Evolutionary conservation across 805 yeast species (phyloP), one percentile per base, ranked within the genome.

Genomic region (Candida montana): DNA sequence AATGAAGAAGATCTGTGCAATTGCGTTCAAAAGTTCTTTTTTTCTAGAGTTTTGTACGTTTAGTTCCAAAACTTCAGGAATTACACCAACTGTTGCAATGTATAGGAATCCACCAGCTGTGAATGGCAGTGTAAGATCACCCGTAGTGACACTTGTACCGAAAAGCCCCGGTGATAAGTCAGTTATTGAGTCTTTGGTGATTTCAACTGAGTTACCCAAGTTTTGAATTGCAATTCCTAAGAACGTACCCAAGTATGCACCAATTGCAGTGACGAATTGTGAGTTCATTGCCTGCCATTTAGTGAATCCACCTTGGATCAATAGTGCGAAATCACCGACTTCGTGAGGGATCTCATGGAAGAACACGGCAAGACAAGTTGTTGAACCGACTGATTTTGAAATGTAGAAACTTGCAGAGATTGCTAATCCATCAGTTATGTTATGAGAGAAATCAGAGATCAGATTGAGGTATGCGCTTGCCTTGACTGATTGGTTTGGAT

Each of bases 301-400:
- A 17, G 84, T 68, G 49, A 79, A 74, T 0, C 91, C 91, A 18
- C 81, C 81, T 52, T 79, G 78, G 47, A 81, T 72, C 45, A 84
- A 64, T 20, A 84, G 64, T 0, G 89, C 90, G 62, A 80, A 84
- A 55, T 84, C 93, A 36, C 91, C 90, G 46, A 84, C 74, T 55
- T 83, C 88, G 57, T 84, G 93, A 6, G 93, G 93, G 37, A 83
- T 74, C 57, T 84, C 93, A 57, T 84, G 93, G 60, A 81, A 73
- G 47, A 83, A 71, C 23, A 83, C 81, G 1, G 90, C 86, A 29
- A 83, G 61, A 18, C 83, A 75, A 0, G 90, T 81, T 2, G 83
- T 71, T 19, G 82, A 75, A 0, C 93, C 93, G 15, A 75, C 78
- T 34, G 61, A 65, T 39, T 72, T 69, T 31, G 81, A 70, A 35